These are phyloP conservation scores for Leccinum disarticulatum DNA, from an alignment of 768 basidiomycete genomes.

Conservation along the genomic window DNA sequence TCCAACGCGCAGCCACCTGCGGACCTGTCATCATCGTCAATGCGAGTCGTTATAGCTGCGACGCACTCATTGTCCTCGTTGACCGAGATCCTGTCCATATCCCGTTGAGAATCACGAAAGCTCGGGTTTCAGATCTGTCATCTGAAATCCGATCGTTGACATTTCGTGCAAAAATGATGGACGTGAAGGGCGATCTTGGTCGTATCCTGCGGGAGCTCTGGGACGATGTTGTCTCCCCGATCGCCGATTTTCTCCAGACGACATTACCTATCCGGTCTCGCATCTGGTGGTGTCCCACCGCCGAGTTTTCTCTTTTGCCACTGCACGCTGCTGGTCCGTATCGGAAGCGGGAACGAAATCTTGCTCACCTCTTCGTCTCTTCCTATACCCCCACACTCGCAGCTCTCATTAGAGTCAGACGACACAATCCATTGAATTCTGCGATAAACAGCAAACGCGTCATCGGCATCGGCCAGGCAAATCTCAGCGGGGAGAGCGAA, in stretches of 20 bases:
- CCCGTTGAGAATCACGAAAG: not conserved
- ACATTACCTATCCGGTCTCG: not conserved
- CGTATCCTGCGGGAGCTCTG: not conserved
- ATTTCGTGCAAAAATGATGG: not conserved
- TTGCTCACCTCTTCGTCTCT: not conserved
- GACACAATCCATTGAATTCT: not conserved
- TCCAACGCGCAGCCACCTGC: not conserved
- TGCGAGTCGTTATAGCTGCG: not conserved
- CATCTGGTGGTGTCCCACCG: not conserved
- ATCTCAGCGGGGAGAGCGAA: not conserved
- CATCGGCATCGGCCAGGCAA: not conserved
- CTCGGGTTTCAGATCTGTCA: not conserved
- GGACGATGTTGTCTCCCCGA: not conserved
- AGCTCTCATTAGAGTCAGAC: not conserved
- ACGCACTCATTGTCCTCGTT: not conserved
- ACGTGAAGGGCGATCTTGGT: not conserved
- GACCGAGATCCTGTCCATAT: not conserved
- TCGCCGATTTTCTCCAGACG: not conserved
- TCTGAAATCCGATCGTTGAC: not conserved
- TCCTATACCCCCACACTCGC: not conserved
- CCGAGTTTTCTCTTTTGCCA: not conserved
- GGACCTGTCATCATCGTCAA: not conserved
- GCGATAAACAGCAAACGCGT: not conserved
- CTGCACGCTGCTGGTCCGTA: not conserved
- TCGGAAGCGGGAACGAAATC: not conserved